Evolutionary conservation across 345 rosid genomes (phyloP), one percentile per base, ranked within the genome.

Genomic region (Noccaea caerulescens): DNA sequence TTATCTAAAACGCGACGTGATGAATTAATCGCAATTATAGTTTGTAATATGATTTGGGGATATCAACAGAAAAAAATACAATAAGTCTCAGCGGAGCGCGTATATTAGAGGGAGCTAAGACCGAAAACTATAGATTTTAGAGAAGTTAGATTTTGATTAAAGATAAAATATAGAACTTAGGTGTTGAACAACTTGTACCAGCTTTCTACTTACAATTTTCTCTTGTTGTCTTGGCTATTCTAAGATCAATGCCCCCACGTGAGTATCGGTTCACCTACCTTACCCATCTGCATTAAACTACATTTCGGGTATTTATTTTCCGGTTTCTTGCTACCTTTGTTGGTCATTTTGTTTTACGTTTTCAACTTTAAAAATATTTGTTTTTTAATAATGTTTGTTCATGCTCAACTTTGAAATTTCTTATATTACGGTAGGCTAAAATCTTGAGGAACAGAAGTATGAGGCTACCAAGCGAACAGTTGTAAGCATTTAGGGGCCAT

Each of bases 211-310:
- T 65, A 49, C 47, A 55, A 66, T 43, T 63, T 55, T 37, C 14
- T 38, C 30, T 47, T 53, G 32, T 63, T 54, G 39, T n/a, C 11
- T 30, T 56, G 18, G 7, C 44, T 37, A 49, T 66, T 41, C 30
- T 33, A 46, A 57, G 72, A 49, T 39, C 50, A 73, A 73, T 58
- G 77, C 3, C 52, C 59, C 66, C 54, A 73, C 54, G 61, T 73
- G 55, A 66, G 30, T 42, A 18, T 69, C 23, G 10, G 77, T 58
- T 73, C 68, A 66, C 71, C 77, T 23, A 67, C 78, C 63, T 44
- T 60, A 44, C 50, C 69, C 38, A 61, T 60, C 6, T 46, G 34
- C 11, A 57, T 57, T 47, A 46, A 64, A 10, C 39, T 27, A 27
- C 57, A 63, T 54, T 53, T 54, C 39, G 7, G 56, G 52, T 66